Conservation (phyloP, 305 asterid genomes). For the Solanum hybrid region DNA sequence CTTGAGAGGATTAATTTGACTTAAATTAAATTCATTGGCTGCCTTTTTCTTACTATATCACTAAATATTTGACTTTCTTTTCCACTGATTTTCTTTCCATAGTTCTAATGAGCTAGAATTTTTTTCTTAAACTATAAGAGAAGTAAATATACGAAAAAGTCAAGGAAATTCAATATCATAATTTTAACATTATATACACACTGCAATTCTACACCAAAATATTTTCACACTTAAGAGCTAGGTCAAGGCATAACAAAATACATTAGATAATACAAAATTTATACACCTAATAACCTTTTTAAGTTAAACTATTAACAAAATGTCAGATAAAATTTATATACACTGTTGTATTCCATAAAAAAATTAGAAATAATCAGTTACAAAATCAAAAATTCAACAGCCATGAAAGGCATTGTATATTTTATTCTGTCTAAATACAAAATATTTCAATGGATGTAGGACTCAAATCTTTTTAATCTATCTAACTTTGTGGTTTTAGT, state of each 20-base stretch:
- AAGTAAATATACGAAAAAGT: background rate
- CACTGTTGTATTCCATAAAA: background rate
- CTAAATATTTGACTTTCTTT: background rate
- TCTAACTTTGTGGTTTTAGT: background rate
- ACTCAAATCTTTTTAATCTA: background rate
- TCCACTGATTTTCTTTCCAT: background rate
- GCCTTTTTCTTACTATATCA: background rate
- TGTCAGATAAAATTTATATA: background rate
- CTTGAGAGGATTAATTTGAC: background rate
- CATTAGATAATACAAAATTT: background rate
- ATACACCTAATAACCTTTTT: background rate
- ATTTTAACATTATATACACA: background rate
- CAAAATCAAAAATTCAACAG: background rate
- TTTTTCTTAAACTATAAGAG: background rate
- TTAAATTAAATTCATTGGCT: background rate
- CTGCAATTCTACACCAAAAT: background rate
- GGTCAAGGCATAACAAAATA: background rate
- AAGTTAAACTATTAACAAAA: background rate
- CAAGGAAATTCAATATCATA: background rate
- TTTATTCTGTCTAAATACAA: background rate
- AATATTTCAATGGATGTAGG: background rate
- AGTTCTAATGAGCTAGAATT: background rate
- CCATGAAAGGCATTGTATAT: background rate
- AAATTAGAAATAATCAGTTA: background rate
- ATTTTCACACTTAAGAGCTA: background rate